Percentiles rank a stretch among this genome's conserved stretches.
Conservation (phyloP, 1,284 basidiomycete genomes). For the Rugosomyces carneus region DNA sequence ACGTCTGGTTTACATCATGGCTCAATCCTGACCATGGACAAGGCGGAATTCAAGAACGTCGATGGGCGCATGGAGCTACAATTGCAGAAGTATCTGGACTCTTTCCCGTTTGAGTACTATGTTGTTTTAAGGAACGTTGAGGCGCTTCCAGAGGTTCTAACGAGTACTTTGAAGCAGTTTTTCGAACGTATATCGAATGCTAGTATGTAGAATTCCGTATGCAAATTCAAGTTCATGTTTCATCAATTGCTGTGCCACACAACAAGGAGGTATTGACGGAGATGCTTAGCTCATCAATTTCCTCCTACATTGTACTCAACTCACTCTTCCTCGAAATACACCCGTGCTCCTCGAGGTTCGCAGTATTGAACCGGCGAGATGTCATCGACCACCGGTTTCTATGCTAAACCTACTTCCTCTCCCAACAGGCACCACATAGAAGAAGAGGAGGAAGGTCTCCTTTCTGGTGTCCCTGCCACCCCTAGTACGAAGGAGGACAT, state of each 20-base stretch:
- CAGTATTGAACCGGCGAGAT: slow-evolving; percentile 1
- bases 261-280: no score
- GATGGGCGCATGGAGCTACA: slow-evolving; percentile 86
- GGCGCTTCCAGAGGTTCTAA: slow-evolving; percentile 86
- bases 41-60: slow-evolving; percentile 83
- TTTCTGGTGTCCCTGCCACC: slow-evolving; percentile 24
- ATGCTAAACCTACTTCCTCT: slow-evolving; percentile 7
- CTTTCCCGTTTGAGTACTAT: slow-evolving; percentile 98
- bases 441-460: slow-evolving; percentile 35
- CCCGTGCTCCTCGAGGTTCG: not conserved
- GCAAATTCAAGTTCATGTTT: no score
- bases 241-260: no score
- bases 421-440: slow-evolving; percentile 20
- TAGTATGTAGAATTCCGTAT: slow-evolving; percentile 23
- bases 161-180: slow-evolving; percentile 91
- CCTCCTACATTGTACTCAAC: no score
- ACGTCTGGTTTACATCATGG: slow-evolving; percentile 35
- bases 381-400: slow-evolving; percentile 10
- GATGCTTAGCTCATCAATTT: no score
- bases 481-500: slow-evolving; percentile 15
- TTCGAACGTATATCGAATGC: slow-evolving; percentile 75
- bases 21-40: slow-evolving; percentile 92
- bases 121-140: slow-evolving; percentile 90
- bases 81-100: slow-evolving; percentile 88
- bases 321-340: not conserved